Base-by-base conservation (phyloP, 345 rosid species). In the Hibiscus tridactylites region DNA sequence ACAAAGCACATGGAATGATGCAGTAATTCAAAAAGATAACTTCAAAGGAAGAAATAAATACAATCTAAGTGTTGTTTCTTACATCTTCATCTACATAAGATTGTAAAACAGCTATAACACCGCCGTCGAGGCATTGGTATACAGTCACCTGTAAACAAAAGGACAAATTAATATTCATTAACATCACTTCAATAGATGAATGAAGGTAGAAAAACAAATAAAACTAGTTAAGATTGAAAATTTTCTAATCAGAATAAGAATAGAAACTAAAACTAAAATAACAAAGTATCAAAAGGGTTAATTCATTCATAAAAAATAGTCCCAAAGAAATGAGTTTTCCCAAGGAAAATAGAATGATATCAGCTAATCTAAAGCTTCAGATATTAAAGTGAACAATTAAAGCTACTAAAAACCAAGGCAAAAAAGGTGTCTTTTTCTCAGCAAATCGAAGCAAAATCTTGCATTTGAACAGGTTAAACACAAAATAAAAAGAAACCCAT, bases 51-150 rank as follows among this genome's bases (percentile, higher is more conserved):
- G 63, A 74, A 42, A 19, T 1, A 50, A 74, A 71, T 9, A 10
- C n/a, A 52, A 65, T 11, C 42, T 52, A 6, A 15, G 47, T 12
- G 65, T 24, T 31, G 26, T 70, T 75, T 68, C 90, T 86, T 82
- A 95, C 97, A 85, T 95, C 99, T 77, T 95, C 99, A 53, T 95
- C 99, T 73, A 85, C 80, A 74, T 85, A 95, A 35, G 97, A 86
- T 78, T 92, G 97, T 81, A 92, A 59, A 54, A 84, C 90, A 5
- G 93, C 86, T 74, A 95, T 86, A 69, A 88, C 89, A 50, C 99
- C 99, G 33, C 88, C 92, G 79, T 88, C 97, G 69, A 95, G 92
- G 74, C 99, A 92, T 71, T 95, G 97, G 82, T 95, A 92, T 56
- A 95, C 83, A 47, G 96, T 95, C 70, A 90, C 90, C 99, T 95